Base-by-base conservation (phyloP, 2,329 filamentous ascomycete species). In the Aspergillus latus region DNA sequence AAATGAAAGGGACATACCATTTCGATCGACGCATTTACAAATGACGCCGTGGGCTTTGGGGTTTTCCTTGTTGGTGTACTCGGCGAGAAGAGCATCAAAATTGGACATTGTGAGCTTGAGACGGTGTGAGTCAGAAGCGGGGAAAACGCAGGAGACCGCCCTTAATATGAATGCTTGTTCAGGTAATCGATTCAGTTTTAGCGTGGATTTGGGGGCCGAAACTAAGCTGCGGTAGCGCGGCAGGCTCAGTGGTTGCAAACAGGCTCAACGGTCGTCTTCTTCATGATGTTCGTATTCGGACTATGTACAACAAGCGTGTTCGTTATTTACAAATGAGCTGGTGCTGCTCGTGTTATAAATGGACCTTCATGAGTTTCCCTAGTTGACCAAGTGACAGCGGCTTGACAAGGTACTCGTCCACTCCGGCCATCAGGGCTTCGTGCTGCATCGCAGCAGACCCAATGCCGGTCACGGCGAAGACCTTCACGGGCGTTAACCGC, bases 391-490 rank as follows among this genome's bases (percentile, higher is more conserved):
- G 42, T 4, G 50, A 52, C 28, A 70, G 58, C 13, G 64, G 66
- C 16, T 68, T 68, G 55, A 67, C 60, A 16, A 70, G 39, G 42
- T 69, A 68, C 6, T 65, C 61, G 46, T 69, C 59, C 11, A 65
- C 55, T 3, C 67, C 68, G 1, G 64, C 66, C 9, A 58, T 54
- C 8, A 62, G 26, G 4, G 66, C 68, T 15, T 65, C 62, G 42
- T 69, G 58, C 46, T 67, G 67, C 61, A 66, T 66, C 4, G 56
- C 49, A 30, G 66, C 61, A 1, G 66, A 69, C 10, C 64, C 66
- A 10, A 69, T 61, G 2, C 66, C 66, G 2, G 66, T 68, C 3
- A 69, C 62, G 2, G 66, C 67, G 52, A 67, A 64, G 16, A 70
- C 62, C 9, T 58, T 64, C 9, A 63, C 59, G 5, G 64, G 58